Base-by-base conservation (phyloP, 2,329 filamentous ascomycete genomes). In the Cylindrodendrum hubeiense region DNA sequence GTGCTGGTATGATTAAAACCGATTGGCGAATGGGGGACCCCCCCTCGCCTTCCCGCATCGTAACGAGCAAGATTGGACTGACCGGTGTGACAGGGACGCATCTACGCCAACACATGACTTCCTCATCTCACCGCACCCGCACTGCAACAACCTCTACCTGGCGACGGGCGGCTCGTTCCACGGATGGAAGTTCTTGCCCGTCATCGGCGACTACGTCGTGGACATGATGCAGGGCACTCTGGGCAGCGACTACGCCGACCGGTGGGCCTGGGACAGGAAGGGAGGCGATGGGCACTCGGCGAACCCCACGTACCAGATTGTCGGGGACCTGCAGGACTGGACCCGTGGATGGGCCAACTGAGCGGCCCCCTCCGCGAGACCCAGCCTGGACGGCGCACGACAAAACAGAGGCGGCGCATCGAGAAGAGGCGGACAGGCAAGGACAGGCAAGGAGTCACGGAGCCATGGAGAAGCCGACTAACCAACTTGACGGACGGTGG, bases 141-240 rank as follows among this genome's bases (percentile, higher is more conserved):
- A 82, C 69, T 88, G 67, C 63, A 70, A 74, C 41, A 87, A 87
- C 63, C 76, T 91, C 15, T 90, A 86, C 75, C 75, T 92, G 24
- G 89, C 89, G 0, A 86, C 86, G 0, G 89, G 87, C 13, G 89
- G 89, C 1, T 90, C 87, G 13, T 89, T 90, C 67, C 89, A 91
- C 73, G 85, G 86, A 30, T 90, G 86, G 84, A 91, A 91, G 75
- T 90, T 91, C 72, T 79, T 91, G 26, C 89, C 89, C 1, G 86
- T 85, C 24, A 86, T 90, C 67, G 89, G 89, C 4, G 84, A 86
- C 63, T 91, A 91, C 75, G 80, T 89, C 61, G 79, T 82, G 30
- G 82, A 87, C 68, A 81, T 85, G 79, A 74, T 85, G 72, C 74
- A 82, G 55, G 81, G 79, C 59, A 76, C 73, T 58, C 77, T 85